Evolutionary conservation across 441 rosid species (phyloP), one percentile per base, ranked within the genome.

Genomic region (Erodium moschatum): DNA sequence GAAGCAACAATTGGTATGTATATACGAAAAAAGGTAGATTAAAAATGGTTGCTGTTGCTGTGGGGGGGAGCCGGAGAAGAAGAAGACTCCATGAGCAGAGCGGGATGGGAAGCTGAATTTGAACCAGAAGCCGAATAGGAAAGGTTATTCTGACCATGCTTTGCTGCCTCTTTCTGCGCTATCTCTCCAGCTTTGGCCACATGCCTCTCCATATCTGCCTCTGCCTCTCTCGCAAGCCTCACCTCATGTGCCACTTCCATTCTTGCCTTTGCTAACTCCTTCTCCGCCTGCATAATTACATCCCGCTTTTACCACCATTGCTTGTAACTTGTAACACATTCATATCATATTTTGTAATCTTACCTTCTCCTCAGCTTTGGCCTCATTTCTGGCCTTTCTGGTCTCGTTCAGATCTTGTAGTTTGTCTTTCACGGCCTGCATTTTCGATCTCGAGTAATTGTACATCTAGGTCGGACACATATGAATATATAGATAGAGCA

Each of bases 161-260:
- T 80, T 5, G 67, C 76, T 0, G 68, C 31, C 72, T 80, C 85
- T 73, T 6, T 74, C 15, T 50, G 44, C 0, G 77, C 77, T 69
- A 44, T 69, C 4, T 77, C 69, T 2, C 69, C 79, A 1, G 87
- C 86, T 74, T 80, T 85, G 10, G 73, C 67, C 7, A 72, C 85
- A 29, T 85, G 89, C 69, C 78, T 31, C 1, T 80, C 81, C 89
- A 81, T 85, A 21, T 76, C 69, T 1, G 84, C 89, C 65, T 85
- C 83, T 3, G 87, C 89, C 68, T 79, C 89, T 67, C 5, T 78
- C 5, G 89, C 85, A 77, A 80, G 9, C 35, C 85, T 78, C 5
- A 80, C 82, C 77, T 85, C 87, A 6, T 79, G 84, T 24, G 89
- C 89, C 9, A 83, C 52, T 3, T 70, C 79, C 69, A 67, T n/a